Percentiles rank a stretch among this genome's conserved stretches.
These are phyloP conservation scores for Leccinum rimulosum DNA, from an alignment of 768 basidiomycete genomes.

Conservation along the genomic window DNA sequence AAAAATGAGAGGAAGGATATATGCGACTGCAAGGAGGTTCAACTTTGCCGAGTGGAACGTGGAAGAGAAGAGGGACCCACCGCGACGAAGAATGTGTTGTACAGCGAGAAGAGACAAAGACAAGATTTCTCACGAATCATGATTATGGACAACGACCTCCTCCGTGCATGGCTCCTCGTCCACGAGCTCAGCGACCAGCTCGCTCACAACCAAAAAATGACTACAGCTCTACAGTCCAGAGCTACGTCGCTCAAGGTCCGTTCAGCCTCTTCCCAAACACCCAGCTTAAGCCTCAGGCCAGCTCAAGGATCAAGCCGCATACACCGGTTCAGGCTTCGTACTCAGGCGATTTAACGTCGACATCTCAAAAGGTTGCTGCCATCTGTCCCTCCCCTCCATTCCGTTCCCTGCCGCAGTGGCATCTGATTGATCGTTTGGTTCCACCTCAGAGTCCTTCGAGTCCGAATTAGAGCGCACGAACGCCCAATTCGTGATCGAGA, in stretches of 20 bases:
- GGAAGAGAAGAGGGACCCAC: slow-evolving; percentile 8
- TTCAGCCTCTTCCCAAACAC: slow-evolving; percentile 3
- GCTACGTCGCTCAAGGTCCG: slow-evolving; percentile 72
- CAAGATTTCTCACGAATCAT: slow-evolving; percentile 8
- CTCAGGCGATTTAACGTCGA: slow-evolving; percentile 86
- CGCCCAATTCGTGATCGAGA: slow-evolving; percentile 89
- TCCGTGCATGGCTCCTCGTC: slow-evolving; percentile 76
- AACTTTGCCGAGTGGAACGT: slow-evolving; percentile 32
- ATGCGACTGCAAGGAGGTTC: slow-evolving; percentile 11
- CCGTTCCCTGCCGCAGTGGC: slow-evolving; percentile 1
- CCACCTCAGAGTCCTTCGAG: slow-evolving; percentile 75
- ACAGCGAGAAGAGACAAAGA: slow-evolving; percentile 13
- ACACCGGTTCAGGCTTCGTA: slow-evolving; percentile 70
- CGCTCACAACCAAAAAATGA: slow-evolving; percentile 74
- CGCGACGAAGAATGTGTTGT: slow-evolving; percentile 22
- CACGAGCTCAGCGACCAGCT: slow-evolving; percentile 84
- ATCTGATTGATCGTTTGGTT: slow-evolving; percentile 9
- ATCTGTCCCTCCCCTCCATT: neutral
- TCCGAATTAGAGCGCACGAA: slow-evolving; percentile 90
- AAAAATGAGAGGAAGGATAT: slow-evolving; percentile 12
- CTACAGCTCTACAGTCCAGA: slow-evolving; percentile 61
- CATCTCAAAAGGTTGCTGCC: slow-evolving; percentile 67
- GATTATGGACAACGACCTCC: slow-evolving; percentile 66
- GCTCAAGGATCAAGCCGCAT: slow-evolving; percentile 67
- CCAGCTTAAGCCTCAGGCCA: slow-evolving; percentile 12